These are phyloP conservation scores for Phytopythium aichiense DNA, from an alignment of 352 stramenopile genomes.

Conservation along the genomic window DNA sequence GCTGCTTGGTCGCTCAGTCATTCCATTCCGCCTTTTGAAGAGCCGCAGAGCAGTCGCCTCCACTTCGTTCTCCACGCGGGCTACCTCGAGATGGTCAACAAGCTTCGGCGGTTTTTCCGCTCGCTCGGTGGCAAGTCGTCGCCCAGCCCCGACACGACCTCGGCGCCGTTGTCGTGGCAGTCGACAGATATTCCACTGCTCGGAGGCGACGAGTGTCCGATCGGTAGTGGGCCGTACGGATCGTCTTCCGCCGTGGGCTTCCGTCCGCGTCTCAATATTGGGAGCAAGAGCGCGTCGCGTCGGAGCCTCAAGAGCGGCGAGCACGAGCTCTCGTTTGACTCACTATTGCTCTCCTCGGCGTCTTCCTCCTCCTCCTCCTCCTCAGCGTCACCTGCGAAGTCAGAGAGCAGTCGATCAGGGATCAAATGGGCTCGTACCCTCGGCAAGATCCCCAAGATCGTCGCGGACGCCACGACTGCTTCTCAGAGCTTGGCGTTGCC, in stretches of 20 bases:
- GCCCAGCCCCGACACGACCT: constrained; percentile 8
- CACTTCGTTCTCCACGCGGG: neutral
- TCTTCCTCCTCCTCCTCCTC: neutral
- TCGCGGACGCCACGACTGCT: constrained; percentile 28
- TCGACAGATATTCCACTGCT: constrained; percentile 4
- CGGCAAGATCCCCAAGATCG: constrained; percentile 34
- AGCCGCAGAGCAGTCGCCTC: neutral
- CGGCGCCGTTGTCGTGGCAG: neutral
- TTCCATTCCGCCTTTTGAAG: constrained; percentile 1
- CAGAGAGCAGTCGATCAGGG: constrained; percentile 1
- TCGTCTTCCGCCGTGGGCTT: constrained; percentile 32
- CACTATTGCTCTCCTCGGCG: neutral
- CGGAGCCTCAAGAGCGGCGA: neutral
- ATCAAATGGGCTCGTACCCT: constrained; percentile 36
- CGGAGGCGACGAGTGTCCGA: constrained; percentile 10
- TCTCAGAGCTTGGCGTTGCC: neutral
- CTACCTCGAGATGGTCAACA: constrained; percentile 35
- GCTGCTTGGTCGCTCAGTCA: neutral
- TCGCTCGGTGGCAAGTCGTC: constrained; percentile 37
- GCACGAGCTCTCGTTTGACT: neutral
- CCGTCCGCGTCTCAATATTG: constrained; percentile 1
- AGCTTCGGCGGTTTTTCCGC: constrained; percentile 47
- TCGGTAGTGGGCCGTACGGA: constrained; percentile 30
- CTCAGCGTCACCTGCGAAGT: neutral
- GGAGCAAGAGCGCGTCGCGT: neutral